Conservation (phyloP, 768 basidiomycete genomes). For the Plicaturopsis crispa region DNA sequence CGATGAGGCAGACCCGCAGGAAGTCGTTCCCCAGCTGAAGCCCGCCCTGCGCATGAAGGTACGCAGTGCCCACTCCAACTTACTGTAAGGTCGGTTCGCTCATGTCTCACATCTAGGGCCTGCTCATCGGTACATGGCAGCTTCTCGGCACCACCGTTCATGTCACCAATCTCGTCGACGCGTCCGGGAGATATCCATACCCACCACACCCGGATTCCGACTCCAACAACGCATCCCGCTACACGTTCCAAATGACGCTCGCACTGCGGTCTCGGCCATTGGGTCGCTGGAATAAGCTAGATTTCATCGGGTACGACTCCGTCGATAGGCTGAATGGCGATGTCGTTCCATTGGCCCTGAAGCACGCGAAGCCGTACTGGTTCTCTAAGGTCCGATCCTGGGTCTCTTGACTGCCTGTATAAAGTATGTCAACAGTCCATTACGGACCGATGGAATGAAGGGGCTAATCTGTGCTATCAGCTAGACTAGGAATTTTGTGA, state of each 20-base stretch:
- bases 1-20: slow-evolving; percentile 62
- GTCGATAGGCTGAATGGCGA: slow-evolving; percentile 75
- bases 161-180: slow-evolving; percentile 60
- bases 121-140: slow-evolving; percentile 65
- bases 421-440: too few species aligned
- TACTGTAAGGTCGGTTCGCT: too few species aligned
- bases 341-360: slow-evolving; percentile 56
- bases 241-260: slow-evolving; percentile 71
- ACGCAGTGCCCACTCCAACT: slow-evolving; percentile 3
- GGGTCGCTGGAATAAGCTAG: slow-evolving; percentile 80
- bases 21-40: slow-evolving; percentile 70
- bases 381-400: slow-evolving; percentile 87
- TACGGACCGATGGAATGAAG: too few species aligned
- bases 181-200: slow-evolving; percentile 25
- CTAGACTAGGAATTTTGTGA: too few species aligned
- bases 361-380: slow-evolving; percentile 88
- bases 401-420: too few species aligned
- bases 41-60: slow-evolving; percentile 78
- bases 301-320: slow-evolving; percentile 66
- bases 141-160: slow-evolving; percentile 55
- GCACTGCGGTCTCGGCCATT: slow-evolving; percentile 62
- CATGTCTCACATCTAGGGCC: slow-evolving; percentile 41
- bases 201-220: neutral
- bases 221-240: slow-evolving; percentile 26
- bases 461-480: too few species aligned